Evolutionary conservation across 2,329 filamentous ascomycete species (phyloP), one percentile per base, ranked within the genome.

Genomic region (Phialocephala sp.): DNA sequence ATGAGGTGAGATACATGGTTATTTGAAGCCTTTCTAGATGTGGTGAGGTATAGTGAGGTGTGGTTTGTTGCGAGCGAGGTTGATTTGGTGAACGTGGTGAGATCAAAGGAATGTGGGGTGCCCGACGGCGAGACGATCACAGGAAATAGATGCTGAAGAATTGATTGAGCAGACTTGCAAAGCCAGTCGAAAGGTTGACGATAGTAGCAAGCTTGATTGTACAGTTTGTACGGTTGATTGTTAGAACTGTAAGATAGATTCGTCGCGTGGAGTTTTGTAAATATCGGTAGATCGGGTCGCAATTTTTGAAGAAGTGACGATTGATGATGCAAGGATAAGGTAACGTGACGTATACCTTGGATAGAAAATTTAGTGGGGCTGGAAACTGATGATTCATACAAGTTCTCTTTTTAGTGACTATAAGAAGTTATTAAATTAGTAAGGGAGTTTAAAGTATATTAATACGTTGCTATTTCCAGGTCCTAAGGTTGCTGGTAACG

Each of bases 1-100:
- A 72, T 3, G 50, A n/a, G 6, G 62, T 43, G 62, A 41, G 55
- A 8, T 4, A 18, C 20, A 24, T 57, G 15, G 11, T 57, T 37
- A 18, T 4, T 37, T 56, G 6, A 43, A 43, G 41, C 15, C n/a
- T 15, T n/a, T n/a, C n/a, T 43, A 6, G 45, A 24, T 41, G 9
- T 41, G 52, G 12, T 8, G 20, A 8, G 24, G 8, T 11, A 22
- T n/a, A 14, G 55, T 27, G 50, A 57, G 55, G 8, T 54, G 50
- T 11, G 4, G 24, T 9, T 35, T 14, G 12, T 54, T 15, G 14
- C 32, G 15, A n/a, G 35, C 9, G 35, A 57, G 55, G 24, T n/a
- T n/a, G n/a, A n/a, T 56, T 24, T n/a, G 18, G 27, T 35, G 24
- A n/a, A 20, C 27, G 24, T 35, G 24, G 52, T 14, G 35, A 36